Conservation (phyloP, 768 basidiomycete genomes). For the Holtermanniella nyarrowii region DNA sequence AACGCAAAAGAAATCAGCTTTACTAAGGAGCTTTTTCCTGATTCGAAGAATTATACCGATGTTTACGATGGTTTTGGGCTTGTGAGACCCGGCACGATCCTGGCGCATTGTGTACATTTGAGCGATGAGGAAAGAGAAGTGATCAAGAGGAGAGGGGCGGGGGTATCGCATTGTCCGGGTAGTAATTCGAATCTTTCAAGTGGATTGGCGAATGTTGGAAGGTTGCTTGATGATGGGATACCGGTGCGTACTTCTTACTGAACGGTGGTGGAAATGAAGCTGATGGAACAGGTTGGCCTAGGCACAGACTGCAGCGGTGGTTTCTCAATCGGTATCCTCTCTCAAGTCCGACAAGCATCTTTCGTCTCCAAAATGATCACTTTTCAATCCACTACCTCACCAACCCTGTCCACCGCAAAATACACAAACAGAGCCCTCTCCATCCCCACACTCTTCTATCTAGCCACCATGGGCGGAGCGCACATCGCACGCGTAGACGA, state of each 20-base stretch:
- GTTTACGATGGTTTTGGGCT: conserved; percentile 74
- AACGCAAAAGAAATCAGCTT: conserved; percentile 61
- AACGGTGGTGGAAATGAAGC: neutral
- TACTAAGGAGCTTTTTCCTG: conserved; percentile 58
- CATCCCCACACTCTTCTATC: conserved; percentile 66
- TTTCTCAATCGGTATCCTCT: conserved; percentile 66
- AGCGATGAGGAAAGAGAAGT: conserved; percentile 61
- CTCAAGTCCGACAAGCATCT: conserved; percentile 54
- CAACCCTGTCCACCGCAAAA: conserved; percentile 1
- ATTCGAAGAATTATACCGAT: conserved; percentile 56
- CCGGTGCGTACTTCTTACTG: conserved; percentile 50
- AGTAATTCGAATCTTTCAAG: conserved; percentile 87
- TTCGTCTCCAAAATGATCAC: conserved; percentile 68
- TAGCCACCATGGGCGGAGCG: conserved; percentile 88
- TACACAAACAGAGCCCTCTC: conserved; percentile 49
- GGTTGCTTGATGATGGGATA: conserved; percentile 69
- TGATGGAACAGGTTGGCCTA: conserved; percentile 61
- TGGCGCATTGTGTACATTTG: conserved; percentile 80
- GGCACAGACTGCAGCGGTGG: conserved; percentile 86
- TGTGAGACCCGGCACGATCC: conserved; percentile 65
- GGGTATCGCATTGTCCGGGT: conserved; percentile 85
- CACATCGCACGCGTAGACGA: conserved; percentile 62
- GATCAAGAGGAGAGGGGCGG: conserved; percentile 55
- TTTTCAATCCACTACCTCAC: conserved; percentile 43
- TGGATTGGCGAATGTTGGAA: conserved; percentile 69